Conservation (phyloP, 768 basidiomycete species). For the Phlebiopsis flavidoalba region DNA sequence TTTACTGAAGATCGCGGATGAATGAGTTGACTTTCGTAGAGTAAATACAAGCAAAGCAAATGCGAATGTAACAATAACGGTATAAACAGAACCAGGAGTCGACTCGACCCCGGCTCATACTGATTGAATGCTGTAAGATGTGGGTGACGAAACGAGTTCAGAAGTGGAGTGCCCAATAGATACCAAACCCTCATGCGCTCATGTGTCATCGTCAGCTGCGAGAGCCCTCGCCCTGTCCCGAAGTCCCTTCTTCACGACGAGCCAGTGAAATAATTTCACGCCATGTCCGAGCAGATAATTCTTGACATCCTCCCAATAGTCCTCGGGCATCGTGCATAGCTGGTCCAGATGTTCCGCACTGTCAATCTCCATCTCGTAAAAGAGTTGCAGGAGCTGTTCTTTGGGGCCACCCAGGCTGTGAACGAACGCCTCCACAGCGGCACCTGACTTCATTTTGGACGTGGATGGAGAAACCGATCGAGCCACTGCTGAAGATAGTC, state of each 20-base stretch:
- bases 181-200: not conserved
- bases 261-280: constrained; percentile 8
- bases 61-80: not conserved
- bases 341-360: constrained; percentile 1
- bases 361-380: constrained; percentile 11
- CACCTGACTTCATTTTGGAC: not conserved
- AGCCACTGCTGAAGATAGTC: not conserved
- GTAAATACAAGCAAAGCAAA: not conserved
- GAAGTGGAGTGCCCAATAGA: no score
- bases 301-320: constrained; percentile 9
- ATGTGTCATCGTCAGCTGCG: not conserved
- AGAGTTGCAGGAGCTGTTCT: constrained; percentile 2
- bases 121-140: no score
- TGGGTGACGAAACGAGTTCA: no score
- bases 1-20: constrained; percentile 58
- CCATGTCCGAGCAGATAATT: constrained; percentile 5
- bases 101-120: no score
- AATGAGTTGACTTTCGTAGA: not conserved
- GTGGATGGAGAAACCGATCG: not conserved
- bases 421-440: constrained; percentile 2
- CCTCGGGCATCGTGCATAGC: constrained; percentile 4
- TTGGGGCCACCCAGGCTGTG: constrained; percentile 2
- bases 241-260: constrained; percentile 8
- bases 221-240: constrained; percentile 1
- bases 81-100: no score